Conservation (phyloP, 2,329 filamentous ascomycete genomes). For the Aureobasidium leucospermi region DNA sequence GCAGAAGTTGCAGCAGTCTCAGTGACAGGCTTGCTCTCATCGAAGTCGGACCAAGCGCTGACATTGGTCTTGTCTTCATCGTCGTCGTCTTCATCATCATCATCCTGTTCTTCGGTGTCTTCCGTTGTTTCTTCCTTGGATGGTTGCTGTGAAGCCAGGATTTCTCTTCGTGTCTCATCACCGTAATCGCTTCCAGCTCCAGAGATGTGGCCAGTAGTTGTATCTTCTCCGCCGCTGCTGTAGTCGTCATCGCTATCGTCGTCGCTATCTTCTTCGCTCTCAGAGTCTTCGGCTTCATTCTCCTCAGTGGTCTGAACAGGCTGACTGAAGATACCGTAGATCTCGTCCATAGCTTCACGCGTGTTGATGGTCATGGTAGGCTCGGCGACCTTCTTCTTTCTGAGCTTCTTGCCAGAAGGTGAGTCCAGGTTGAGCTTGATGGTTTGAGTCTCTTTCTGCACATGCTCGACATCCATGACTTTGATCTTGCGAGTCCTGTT, state of each 20-base stretch:
- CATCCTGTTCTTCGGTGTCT: constrained; percentile 29
- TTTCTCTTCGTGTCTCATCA: constrained; percentile 52
- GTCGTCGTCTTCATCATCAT: constrained; percentile 24
- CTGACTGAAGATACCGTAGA: constrained; percentile 94
- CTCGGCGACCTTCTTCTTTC: constrained; percentile 64
- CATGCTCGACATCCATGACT: constrained; percentile 66
- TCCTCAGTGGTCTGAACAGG: constrained; percentile 52
- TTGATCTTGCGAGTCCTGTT: constrained; percentile 57
- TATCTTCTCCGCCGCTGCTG: constrained; percentile 80
- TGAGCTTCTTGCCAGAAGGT: constrained; percentile 75
- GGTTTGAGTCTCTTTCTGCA: constrained; percentile 80
- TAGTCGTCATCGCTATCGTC: constrained; percentile 67
- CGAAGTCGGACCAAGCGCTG: constrained; percentile 87
- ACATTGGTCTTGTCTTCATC: constrained; percentile 39
- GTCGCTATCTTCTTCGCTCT: constrained; percentile 59
- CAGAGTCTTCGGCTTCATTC: constrained; percentile 42
- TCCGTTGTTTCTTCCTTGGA: constrained; percentile 22
- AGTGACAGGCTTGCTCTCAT: constrained; percentile 49
- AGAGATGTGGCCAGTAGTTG: constrained; percentile 62
- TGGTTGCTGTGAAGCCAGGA: constrained; percentile 30
- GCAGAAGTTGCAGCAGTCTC: constrained; percentile 30
- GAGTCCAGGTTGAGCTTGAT: constrained; percentile 93
- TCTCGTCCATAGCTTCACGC: constrained; percentile 89
- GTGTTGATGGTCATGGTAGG: constrained; percentile 99
- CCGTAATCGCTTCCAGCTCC: constrained; percentile 57